Evolutionary conservation across 371 early-diverging fungal genomes (phyloP).

Genomic region (Mucor saturninus): DNA sequence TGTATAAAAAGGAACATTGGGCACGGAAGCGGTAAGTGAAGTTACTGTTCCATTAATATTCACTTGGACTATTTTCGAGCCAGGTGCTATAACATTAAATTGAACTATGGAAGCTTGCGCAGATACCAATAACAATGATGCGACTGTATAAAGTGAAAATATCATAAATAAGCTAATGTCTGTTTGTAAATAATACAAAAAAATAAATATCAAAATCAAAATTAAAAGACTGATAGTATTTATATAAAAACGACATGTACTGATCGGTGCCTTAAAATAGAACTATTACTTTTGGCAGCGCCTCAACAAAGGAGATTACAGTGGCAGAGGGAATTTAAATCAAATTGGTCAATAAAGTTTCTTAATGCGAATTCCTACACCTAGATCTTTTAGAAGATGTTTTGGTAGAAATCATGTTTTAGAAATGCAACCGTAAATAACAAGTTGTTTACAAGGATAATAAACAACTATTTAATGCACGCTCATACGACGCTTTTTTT

Average conservation of each 20-base stretch:
- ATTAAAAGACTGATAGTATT: neutral
- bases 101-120: constrained; percentile 42
- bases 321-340: too few relatives aligned
- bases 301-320: too few relatives aligned
- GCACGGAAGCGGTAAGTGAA: constrained; percentile 33
- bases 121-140: constrained; percentile 21
- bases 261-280: constrained; percentile 1
- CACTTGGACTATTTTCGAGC: constrained; percentile 46
- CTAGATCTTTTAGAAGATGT: too few relatives aligned
- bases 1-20: constrained; percentile 52
- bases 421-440: too few relatives aligned
- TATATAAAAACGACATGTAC: neutral
- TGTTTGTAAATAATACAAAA: neutral
- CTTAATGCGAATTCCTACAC: too few relatives aligned
- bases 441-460: too few relatives aligned
- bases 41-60: constrained; percentile 41
- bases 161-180: constrained; percentile 16
- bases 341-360: too few relatives aligned
- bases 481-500: neutral
- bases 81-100: constrained; percentile 59
- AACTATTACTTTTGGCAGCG: neutral
- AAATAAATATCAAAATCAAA: neutral
- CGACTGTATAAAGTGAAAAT: constrained; percentile 19
- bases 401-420: too few relatives aligned
- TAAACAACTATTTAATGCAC: neutral